phyloP scores from a whole-genome alignment of 306 rosid species.

The Sphenostylis stenocarpa region DNA sequence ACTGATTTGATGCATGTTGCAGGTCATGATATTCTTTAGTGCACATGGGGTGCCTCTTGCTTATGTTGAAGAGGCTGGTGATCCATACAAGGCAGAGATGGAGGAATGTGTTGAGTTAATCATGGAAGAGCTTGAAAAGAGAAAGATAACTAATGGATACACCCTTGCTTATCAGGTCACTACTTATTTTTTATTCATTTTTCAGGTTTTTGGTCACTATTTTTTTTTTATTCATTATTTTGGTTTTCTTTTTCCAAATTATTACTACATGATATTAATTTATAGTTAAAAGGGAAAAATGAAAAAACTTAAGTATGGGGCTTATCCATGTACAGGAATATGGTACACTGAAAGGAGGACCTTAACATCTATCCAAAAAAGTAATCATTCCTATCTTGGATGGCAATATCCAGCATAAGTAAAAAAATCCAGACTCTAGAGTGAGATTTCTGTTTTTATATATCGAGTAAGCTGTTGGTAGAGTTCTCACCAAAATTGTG shows the following conservation, averaged over 20 bases:
- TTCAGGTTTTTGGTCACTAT: constrained; percentile 45
- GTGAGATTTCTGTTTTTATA: constrained; percentile 15
- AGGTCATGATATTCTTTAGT: constrained; percentile 84
- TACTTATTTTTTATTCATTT: constrained; percentile 10
- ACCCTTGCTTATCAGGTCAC: constrained; percentile 88
- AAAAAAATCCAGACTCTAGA: background rate
- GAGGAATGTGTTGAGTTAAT: constrained; percentile 88
- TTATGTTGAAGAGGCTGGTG: constrained; percentile 92
- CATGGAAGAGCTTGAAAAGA: constrained; percentile 79
- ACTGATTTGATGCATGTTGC: constrained; percentile 37
- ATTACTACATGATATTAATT: constrained; percentile 8
- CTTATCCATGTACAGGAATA: background rate
- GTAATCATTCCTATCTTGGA: background rate
- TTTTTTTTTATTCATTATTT: background rate
- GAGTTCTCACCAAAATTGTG: constrained; percentile 7
- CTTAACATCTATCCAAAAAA: background rate
- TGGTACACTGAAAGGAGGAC: background rate
- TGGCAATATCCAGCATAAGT: constrained; percentile 9
- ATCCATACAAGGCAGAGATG: constrained; percentile 95
- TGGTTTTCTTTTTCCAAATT: constrained; percentile 18
- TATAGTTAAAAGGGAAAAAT: background rate
- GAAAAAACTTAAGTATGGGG: background rate
- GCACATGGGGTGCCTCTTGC: constrained; percentile 94
- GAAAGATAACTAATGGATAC: constrained; percentile 60
- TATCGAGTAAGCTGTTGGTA: background rate